A percentile compares a stretch with the other conserved stretches of the same genome.
phyloP scores from a whole-genome alignment of 2,329 filamentous ascomycete genomes.

The Exophiala spinifera region DNA sequence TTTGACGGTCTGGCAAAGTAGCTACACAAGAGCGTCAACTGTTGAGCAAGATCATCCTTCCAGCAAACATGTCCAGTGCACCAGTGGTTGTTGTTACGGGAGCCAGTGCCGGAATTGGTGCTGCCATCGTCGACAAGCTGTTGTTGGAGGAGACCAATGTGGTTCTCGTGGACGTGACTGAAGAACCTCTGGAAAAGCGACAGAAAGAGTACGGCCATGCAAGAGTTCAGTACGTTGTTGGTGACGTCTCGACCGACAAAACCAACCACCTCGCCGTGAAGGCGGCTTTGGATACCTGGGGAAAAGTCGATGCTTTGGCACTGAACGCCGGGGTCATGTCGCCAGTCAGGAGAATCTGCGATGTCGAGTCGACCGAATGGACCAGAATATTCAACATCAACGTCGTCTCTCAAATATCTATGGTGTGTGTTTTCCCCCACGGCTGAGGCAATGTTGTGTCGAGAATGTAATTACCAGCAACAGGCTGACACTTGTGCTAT shows the following conservation, averaged over 20 bases:
- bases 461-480: no score
- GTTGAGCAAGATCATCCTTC: not conserved
- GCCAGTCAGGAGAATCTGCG: constrained; percentile 2
- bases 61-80: not conserved
- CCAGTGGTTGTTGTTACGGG: constrained; percentile 6
- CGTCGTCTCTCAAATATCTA: constrained; percentile 4
- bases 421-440: not conserved
- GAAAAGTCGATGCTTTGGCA: constrained; percentile 4
- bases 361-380: not conserved
- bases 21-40: not conserved
- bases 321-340: constrained; percentile 13
- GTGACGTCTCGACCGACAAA: constrained; percentile 2
- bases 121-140: not conserved
- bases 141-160: constrained; percentile 1
- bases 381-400: constrained; percentile 13
- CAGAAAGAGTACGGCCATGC: not conserved
- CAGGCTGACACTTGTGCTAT: not conserved
- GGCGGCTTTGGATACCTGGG: not conserved
- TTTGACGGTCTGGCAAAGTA: not conserved
- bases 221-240: constrained; percentile 1
- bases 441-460: not conserved
- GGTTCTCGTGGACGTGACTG: constrained; percentile 1
- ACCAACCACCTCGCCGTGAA: constrained; percentile 4
- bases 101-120: constrained; percentile 6
- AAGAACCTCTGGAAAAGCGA: not conserved